Evolutionary conservation across 2,329 filamentous ascomycete species (phyloP).

Genomic region (Raffaelea albimanens): DNA sequence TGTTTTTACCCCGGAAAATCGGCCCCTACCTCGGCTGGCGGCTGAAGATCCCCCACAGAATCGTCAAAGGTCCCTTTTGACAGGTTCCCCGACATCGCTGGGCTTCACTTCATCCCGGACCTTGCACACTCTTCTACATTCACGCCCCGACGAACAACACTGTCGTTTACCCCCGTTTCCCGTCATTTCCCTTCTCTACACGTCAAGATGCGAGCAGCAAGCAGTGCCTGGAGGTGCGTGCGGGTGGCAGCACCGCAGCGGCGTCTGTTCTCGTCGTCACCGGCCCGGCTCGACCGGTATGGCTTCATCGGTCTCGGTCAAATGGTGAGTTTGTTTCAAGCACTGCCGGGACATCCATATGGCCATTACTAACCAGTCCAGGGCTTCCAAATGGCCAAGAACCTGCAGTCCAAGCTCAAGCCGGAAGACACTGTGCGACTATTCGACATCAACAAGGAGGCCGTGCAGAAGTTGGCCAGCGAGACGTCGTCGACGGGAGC

Average conservation of each 20-base stretch:
- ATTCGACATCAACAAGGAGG: slow-evolving; percentile 46
- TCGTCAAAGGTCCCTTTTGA: too few species aligned
- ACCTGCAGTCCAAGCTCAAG: slow-evolving; percentile 46
- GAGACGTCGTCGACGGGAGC: slow-evolving; percentile 38
- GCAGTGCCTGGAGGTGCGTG: slow-evolving; percentile 9
- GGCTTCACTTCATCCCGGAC: too few species aligned
- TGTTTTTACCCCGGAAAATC: too few species aligned
- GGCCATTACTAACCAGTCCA: slow-evolving; percentile 17
- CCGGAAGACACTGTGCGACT: slow-evolving; percentile 41
- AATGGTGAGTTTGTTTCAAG: slow-evolving; percentile 39
- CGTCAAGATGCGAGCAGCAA: slow-evolving; percentile 14
- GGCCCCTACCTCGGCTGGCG: too few species aligned
- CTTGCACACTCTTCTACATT: too few species aligned
- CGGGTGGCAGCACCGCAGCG: neutral
- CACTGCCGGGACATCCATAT: too few species aligned
- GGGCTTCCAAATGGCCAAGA: slow-evolving; percentile 56
- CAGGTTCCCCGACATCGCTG: too few species aligned
- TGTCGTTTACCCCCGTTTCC: neutral
- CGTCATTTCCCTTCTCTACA: neutral
- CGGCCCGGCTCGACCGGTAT: slow-evolving; percentile 40
- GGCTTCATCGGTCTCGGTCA: slow-evolving; percentile 52
- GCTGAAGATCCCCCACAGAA: too few species aligned
- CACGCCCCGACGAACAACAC: too few species aligned
- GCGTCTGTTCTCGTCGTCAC: slow-evolving; percentile 34
- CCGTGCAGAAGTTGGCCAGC: slow-evolving; percentile 34